Conservation (phyloP, 2,329 filamentous ascomycete species). For the Myriosclerotinia curreyana region DNA sequence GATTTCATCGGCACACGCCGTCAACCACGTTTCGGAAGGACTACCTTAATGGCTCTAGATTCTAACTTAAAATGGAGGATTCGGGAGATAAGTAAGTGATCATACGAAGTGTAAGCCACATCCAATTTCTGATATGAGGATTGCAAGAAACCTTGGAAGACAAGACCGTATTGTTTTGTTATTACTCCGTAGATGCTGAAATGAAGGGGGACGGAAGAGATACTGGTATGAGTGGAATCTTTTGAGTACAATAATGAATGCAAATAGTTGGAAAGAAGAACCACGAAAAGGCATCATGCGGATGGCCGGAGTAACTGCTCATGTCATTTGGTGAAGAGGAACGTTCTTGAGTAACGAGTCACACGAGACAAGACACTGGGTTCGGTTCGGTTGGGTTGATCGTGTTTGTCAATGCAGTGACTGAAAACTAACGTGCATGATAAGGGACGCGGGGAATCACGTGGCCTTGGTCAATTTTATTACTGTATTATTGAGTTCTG, state of each 20-base stretch:
- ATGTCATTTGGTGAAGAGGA: conserved; percentile 17
- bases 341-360: conserved; percentile 10
- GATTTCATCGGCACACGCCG: conserved; percentile 17
- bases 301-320: conserved; percentile 13
- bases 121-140: conserved; percentile 9
- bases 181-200: background rate
- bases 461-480: background rate
- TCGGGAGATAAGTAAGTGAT: conserved; percentile 7
- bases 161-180: background rate
- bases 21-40: conserved; percentile 2
- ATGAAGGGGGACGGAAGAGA: background rate
- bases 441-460: conserved; percentile 2
- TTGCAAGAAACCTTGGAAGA: background rate
- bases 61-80: background rate
- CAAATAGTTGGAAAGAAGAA: background rate
- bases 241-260: background rate
- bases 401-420: conserved; percentile 18
- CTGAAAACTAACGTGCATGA: background rate
- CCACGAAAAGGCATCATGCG: conserved; percentile 21
- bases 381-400: background rate
- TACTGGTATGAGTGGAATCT: background rate
- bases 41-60: background rate
- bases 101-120: conserved; percentile 9
- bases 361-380: no score
- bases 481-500: background rate